phyloP scores from a whole-genome alignment of 176 grass and related monocot species.

The Dactylis glomerata region DNA sequence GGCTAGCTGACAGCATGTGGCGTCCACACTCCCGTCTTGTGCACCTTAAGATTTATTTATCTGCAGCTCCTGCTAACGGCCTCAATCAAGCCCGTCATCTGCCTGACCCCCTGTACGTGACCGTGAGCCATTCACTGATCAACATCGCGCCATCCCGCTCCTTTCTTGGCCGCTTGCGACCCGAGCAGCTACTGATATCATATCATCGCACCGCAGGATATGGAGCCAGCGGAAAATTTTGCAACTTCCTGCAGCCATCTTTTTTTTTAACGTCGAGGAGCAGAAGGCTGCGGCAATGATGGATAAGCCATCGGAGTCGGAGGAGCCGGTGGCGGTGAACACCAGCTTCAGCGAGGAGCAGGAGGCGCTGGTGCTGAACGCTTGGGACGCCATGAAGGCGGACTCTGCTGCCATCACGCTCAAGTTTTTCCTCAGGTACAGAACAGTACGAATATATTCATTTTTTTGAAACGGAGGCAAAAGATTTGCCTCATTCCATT shows the following conservation, averaged over 20 bases:
- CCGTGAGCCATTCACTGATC: neutral
- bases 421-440: conserved; percentile 52
- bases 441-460: neutral
- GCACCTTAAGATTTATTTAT: neutral
- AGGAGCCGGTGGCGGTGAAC: neutral
- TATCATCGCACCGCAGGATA: neutral
- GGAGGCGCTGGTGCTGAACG: conserved; percentile 39
- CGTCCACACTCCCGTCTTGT: neutral
- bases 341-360: conserved; percentile 35
- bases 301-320: neutral
- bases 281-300: neutral
- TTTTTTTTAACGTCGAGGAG: neutral
- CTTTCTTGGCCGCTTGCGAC: neutral
- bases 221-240: neutral
- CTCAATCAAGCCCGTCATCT: neutral
- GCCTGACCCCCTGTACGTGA: neutral
- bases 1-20: neutral
- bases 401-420: conserved; percentile 34
- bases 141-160: neutral
- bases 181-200: neutral
- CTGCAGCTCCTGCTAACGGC: neutral
- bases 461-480: too few relatives aligned
- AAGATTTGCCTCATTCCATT: too few relatives aligned
- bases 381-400: conserved; percentile 51
- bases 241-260: neutral